A percentile compares a stretch with the other conserved stretches of the same genome.
phyloP scores from a whole-genome alignment of 305 asterid species.

The Solanum chacoense region DNA sequence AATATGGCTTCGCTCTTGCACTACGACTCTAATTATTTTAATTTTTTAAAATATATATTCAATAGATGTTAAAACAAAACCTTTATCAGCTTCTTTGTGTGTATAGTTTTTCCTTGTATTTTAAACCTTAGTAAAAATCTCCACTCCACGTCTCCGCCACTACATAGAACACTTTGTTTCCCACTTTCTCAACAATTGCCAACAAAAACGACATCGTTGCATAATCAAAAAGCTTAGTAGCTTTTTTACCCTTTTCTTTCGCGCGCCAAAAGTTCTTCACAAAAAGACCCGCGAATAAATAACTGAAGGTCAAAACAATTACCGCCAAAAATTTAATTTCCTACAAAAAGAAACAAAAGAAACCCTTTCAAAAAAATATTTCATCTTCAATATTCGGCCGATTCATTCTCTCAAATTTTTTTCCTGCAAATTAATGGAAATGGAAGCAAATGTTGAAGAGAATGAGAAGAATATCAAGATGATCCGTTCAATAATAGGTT shows the following conservation, averaged over 20 bases:
- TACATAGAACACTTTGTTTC: neutral
- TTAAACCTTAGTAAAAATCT: too few species aligned
- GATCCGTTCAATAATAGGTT: conserved; percentile 17
- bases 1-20: too few species aligned
- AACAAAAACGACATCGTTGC: neutral
- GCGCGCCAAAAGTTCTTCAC: neutral
- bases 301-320: neutral
- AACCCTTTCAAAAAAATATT: neutral
- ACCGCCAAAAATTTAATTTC: neutral
- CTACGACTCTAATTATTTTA: too few species aligned
- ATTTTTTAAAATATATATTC: too few species aligned
- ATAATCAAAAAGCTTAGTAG: neutral
- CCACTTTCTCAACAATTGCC: neutral
- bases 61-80: too few species aligned
- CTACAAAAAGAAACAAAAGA: neutral
- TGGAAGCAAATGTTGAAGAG: conserved; percentile 14
- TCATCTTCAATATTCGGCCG: neutral
- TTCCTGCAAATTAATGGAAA: neutral
- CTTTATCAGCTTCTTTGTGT: too few species aligned
- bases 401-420: neutral
- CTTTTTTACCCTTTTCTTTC: neutral
- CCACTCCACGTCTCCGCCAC: too few species aligned
- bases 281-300: neutral
- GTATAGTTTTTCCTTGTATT: too few species aligned
- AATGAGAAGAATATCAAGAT: conserved; percentile 14